phyloP scores from a whole-genome alignment of 129 eudicot genomes.

The Flaveria ramosissima region DNA sequence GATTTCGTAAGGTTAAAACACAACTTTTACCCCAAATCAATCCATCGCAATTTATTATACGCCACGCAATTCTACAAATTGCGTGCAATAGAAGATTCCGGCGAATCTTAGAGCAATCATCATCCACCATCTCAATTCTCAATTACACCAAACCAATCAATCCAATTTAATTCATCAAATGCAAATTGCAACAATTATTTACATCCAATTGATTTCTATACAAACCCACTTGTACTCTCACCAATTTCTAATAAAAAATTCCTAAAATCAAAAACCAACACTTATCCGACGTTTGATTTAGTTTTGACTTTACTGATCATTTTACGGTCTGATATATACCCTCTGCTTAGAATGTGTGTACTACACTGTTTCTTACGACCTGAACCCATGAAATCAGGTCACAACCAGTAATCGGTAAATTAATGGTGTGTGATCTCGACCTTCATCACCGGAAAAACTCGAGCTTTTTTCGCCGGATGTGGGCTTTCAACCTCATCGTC shows the following conservation, averaged over 20 bases:
- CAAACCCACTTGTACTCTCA: no score
- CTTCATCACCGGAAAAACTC: slow-evolving; percentile 30
- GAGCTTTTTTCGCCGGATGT: slow-evolving; percentile 56
- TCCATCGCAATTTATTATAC: no score
- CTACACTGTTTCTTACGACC: no score
- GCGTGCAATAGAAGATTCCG: slow-evolving; percentile 18
- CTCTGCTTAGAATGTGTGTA: no score
- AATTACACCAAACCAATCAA: slow-evolving; percentile 15
- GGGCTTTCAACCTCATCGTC: slow-evolving; percentile 63
- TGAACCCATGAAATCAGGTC: no score
- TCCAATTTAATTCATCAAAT: slow-evolving; percentile 32
- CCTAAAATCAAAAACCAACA: slow-evolving; percentile 4
- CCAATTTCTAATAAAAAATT: slow-evolving; percentile 1
- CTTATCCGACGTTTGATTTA: no score
- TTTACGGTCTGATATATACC: no score
- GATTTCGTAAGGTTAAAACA: no score
- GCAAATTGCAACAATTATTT: background rate
- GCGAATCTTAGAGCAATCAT: slow-evolving; percentile 2
- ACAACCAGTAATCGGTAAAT: background rate
- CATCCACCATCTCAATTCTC: background rate
- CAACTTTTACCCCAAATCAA: no score
- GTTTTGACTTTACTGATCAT: no score
- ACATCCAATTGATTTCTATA: background rate
- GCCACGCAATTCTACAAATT: no score
- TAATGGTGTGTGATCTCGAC: background rate